Evolutionary conservation across 768 basidiomycete genomes (phyloP), one percentile per base, ranked within the genome.

Genomic region (Hirschioporus abietinus): DNA sequence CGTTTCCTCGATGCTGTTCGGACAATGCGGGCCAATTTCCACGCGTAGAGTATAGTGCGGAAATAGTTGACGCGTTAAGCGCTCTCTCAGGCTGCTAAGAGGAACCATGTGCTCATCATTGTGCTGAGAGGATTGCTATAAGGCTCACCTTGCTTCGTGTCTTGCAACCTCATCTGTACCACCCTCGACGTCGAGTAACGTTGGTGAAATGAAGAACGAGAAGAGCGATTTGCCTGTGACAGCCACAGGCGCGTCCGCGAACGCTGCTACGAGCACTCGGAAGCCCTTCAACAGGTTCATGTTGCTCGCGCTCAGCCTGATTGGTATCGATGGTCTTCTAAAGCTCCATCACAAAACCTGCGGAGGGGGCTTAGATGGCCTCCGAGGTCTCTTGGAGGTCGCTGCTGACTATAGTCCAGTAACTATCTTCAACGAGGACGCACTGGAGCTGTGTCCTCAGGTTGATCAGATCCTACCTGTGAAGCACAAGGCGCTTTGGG

Each of bases 401-500:
- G 42, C 42, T 52, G 12, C 42, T 52, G 12, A 52, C 20, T 52
- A 52, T 20, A 52, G 42, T 3, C 42, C 60, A 15, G 25, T 24
- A 24, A 15, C 25, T 15, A 61, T 61, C 60, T 61, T 61, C 30
- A 61, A 25, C 9, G 17, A 25, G 60, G 24, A 25, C 23, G 30
- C 10, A 25, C 25, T 8, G 20, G 64, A 69, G 24, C 57, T 75
- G 63, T 82, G 81, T 64, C 75, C 80, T 15, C 81, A 82, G 64
- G 74, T 61, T 0, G 68, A 74, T 1, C 70, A 72, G n/a, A 64
- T 79, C 27, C 68, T 74, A 0, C 82, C 81, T 20, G 64, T 70
- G 36, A 77, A 72, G 70, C 76, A 81, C 64, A 71, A 57, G 1
- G 72, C 69, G 15, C 64, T 81, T 36, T 80, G 79, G 78, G 36